phyloP scores from a whole-genome alignment of 2,329 filamentous ascomycete species.

The Cladosporium sp. region DNA sequence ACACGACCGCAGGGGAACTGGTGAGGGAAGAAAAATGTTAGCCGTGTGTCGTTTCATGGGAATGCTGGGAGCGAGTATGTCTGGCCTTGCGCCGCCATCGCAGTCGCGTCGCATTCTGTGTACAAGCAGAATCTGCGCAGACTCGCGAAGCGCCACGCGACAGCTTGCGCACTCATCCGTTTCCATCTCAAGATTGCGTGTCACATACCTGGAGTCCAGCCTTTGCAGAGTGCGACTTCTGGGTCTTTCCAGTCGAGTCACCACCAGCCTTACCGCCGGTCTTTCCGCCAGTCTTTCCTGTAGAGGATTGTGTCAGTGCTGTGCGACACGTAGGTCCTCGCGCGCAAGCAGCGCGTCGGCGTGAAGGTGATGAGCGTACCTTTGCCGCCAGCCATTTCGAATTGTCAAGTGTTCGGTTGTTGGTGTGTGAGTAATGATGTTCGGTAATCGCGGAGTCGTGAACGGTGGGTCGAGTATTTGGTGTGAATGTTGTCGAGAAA shows the following conservation, averaged over 20 bases:
- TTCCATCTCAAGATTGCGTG: slow-evolving; percentile 11
- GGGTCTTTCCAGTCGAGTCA: slow-evolving; percentile 78
- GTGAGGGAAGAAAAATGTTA: slow-evolving; percentile 24
- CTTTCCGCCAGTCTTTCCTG: slow-evolving; percentile 74
- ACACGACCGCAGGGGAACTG: slow-evolving; percentile 99
- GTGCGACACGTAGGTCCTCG: slow-evolving; percentile 25
- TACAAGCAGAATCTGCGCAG: slow-evolving; percentile 3
- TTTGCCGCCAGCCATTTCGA: slow-evolving; percentile 79
- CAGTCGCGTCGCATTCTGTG: not conserved
- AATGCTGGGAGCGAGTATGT: slow-evolving; percentile 1
- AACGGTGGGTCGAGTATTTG: not conserved
- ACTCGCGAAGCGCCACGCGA: not conserved
- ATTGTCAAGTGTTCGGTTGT: slow-evolving; percentile 17
- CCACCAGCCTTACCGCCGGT: slow-evolving; percentile 75
- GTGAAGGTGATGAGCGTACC: slow-evolving; percentile 69
- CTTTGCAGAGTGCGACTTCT: slow-evolving; percentile 91
- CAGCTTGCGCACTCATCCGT: not conserved
- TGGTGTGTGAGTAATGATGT: slow-evolving; percentile 11
- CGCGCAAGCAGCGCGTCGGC: slow-evolving; percentile 25
- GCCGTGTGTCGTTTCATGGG: slow-evolving; percentile 9
- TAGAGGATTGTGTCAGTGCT: slow-evolving; percentile 34
- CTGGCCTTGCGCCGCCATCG: slow-evolving; percentile 7
- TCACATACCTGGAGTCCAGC: slow-evolving; percentile 88
- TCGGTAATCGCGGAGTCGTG: not conserved
- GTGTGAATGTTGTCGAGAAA: slow-evolving; percentile 3